Evolutionary conservation across 2,329 filamentous ascomycete species (phyloP).

Genomic region (Polychaeton citri): DNA sequence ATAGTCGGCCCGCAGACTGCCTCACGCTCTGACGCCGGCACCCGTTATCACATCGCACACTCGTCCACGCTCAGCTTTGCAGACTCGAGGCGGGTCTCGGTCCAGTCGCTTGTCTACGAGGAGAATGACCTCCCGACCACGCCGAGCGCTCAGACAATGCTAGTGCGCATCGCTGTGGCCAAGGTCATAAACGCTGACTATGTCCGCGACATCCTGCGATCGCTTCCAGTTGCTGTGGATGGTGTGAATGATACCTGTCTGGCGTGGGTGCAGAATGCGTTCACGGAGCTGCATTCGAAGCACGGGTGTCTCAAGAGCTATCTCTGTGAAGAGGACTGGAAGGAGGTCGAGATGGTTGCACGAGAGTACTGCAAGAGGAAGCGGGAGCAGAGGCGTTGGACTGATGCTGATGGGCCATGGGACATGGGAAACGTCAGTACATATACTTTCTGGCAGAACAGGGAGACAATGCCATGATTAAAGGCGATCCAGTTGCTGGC

Average conservation of each 20-base stretch:
- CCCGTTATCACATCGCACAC: conserved; percentile 1
- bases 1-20: conserved; percentile 1
- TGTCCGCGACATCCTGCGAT: background rate
- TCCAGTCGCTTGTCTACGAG: background rate
- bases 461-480: background rate
- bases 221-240: background rate
- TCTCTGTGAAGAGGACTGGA: conserved; percentile 1
- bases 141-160: background rate
- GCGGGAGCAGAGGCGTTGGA: background rate
- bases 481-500: too few relatives aligned
- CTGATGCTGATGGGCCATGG: background rate
- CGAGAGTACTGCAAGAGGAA: conserved; percentile 1
- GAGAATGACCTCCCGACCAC: background rate
- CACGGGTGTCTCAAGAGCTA: conserved; percentile 2
- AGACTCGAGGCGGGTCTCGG: background rate
- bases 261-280: conserved; percentile 1
- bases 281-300: background rate
- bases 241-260: background rate
- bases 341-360: conserved; percentile 1
- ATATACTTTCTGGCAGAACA: background rate
- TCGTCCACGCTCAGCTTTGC: background rate
- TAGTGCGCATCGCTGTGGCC: background rate
- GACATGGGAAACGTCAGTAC: background rate
- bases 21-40: background rate
- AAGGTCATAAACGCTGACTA: background rate